Conservation (phyloP, 768 basidiomycete genomes). For the Tricholoma sp. region DNA sequence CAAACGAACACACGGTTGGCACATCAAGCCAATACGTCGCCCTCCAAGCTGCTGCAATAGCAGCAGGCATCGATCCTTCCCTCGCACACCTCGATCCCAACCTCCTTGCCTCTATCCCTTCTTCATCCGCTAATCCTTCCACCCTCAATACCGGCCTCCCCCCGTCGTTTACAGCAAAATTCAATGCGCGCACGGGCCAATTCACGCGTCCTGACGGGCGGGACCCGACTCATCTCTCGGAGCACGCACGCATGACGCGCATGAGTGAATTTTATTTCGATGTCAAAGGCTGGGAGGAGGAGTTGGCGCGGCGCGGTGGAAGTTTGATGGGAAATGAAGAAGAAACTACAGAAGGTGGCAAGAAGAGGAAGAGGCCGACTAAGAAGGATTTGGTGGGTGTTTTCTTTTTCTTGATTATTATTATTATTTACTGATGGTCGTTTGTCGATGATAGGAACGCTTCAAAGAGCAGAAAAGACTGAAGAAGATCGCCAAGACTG, state of each 20-base stretch:
- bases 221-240: constrained; percentile 71
- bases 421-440: constrained; percentile 1
- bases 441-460: constrained; percentile 55
- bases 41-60: constrained; percentile 64
- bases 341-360: constrained; percentile 45
- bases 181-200: constrained; percentile 77
- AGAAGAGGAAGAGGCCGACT: constrained; percentile 71
- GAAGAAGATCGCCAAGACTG: constrained; percentile 86
- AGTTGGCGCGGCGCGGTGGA: constrained; percentile 48
- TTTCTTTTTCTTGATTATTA: neutral
- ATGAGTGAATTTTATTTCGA: constrained; percentile 92
- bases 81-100: constrained; percentile 78
- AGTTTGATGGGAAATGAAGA: constrained; percentile 34
- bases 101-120: constrained; percentile 35
- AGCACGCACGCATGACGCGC: constrained; percentile 75
- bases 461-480: constrained; percentile 77
- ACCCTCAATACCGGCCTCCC: constrained; percentile 21
- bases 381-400: constrained; percentile 79
- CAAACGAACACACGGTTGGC: constrained; percentile 6
- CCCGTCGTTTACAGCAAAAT: constrained; percentile 59
- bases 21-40: constrained; percentile 37
- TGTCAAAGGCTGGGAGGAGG: constrained; percentile 71
- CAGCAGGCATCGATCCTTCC: constrained; percentile 79
- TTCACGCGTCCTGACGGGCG: constrained; percentile 64
- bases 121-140: constrained; percentile 24